Evolutionary conservation across 768 basidiomycete species (phyloP).

Genomic region (Pleurotus giganteus): DNA sequence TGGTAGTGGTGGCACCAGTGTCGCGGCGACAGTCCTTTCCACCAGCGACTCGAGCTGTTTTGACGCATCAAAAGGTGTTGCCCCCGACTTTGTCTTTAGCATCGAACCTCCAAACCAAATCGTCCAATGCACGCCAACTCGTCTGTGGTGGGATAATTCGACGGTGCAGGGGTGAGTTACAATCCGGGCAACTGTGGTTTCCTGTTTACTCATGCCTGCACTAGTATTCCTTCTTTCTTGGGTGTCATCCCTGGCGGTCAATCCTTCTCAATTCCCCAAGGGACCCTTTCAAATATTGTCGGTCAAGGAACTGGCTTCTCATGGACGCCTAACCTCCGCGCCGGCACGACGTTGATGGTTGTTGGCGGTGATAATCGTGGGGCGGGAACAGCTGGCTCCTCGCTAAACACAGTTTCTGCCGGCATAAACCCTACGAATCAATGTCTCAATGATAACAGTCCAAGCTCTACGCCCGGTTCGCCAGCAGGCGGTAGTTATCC

Average conservation of each 20-base stretch:
- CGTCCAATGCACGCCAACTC: conserved; percentile 59
- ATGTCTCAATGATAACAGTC: conserved; percentile 60
- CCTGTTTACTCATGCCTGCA: conserved; percentile 1
- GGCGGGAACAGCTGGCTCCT: conserved; percentile 67
- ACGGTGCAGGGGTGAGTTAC: conserved; percentile 50
- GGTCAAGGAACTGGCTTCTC: conserved; percentile 59
- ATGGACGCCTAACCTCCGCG: conserved; percentile 65
- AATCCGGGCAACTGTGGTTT: not conserved
- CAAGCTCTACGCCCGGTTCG: conserved; percentile 73
- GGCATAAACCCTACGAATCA: conserved; percentile 46
- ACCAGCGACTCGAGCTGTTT: conserved; percentile 62
- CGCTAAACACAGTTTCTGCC: conserved; percentile 49
- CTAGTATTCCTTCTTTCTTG: conserved; percentile 59
- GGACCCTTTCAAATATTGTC: conserved; percentile 39
- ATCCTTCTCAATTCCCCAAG: conserved; percentile 63
- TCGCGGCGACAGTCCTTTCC: conserved; percentile 50
- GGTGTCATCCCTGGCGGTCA: conserved; percentile 81
- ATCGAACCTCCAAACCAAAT: conserved; percentile 62
- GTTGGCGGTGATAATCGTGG: conserved; percentile 68
- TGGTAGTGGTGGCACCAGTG: conserved; percentile 75
- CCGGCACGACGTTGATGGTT: conserved; percentile 64
- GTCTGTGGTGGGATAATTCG: conserved; percentile 62
- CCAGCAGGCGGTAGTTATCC: conserved; percentile 76
- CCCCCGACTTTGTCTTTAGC: conserved; percentile 56
- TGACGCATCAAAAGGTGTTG: conserved; percentile 42